A percentile compares a stretch with the other conserved stretches of the same genome.
Conservation (phyloP, 2,329 filamentous ascomycete genomes). For the Corniculantispora saksenae region DNA sequence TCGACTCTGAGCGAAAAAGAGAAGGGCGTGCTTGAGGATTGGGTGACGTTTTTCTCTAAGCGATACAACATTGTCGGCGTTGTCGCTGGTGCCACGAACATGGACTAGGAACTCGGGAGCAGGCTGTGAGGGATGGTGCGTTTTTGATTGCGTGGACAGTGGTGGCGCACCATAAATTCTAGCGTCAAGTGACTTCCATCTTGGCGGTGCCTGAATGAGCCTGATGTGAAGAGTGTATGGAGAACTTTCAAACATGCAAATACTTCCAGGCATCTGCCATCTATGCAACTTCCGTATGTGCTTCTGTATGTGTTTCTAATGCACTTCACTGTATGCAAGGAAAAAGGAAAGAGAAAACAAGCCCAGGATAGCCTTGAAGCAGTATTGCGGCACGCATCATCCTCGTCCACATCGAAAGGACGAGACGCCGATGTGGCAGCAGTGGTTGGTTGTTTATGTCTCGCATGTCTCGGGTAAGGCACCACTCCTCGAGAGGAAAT, state of each 20-base stretch:
- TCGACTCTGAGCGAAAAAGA: slow-evolving; percentile 81
- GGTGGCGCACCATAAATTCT: not conserved
- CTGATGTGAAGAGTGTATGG: not conserved
- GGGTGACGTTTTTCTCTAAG: slow-evolving; percentile 96
- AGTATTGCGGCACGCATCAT: not conserved
- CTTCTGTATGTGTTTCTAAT: too few species aligned
- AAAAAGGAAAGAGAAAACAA: not conserved
- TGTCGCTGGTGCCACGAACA: slow-evolving; percentile 62
- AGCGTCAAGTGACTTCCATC: not conserved
- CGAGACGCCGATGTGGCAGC: too few species aligned
- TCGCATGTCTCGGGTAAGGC: not conserved
- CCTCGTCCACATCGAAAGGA: too few species aligned
- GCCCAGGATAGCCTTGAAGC: not conserved
- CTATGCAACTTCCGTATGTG: not conserved
- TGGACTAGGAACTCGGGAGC: slow-evolving; percentile 36
- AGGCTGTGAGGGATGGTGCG: slow-evolving; percentile 3
- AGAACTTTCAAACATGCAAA: not conserved
- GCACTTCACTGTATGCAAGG: not conserved
- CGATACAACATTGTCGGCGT: slow-evolving; percentile 86
- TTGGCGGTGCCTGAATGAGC: not conserved
- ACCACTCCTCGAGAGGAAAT: not conserved
- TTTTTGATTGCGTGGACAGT: not conserved
- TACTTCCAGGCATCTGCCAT: not conserved
- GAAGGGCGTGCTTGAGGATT: slow-evolving; percentile 82
- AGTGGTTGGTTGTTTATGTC: too few species aligned